Base-by-base conservation (phyloP, 2,329 filamentous ascomycete genomes). In the Paecilomyces sp. region DNA sequence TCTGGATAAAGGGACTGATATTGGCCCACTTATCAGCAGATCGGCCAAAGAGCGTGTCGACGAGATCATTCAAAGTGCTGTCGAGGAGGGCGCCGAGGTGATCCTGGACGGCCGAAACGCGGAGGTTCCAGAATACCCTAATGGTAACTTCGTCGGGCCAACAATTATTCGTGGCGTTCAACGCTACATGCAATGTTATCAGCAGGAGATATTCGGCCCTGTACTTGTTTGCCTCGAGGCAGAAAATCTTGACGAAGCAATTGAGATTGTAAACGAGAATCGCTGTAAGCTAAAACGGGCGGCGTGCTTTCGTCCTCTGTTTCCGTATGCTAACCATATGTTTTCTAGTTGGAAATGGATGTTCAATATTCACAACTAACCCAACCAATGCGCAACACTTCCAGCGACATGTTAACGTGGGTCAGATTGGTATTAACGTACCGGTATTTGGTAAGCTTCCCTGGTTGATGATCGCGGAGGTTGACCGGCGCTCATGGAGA, bases 111-210 rank as follows among this genome's bases (percentile, higher is more conserved):
- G 58, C 9, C 54, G 58, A 54, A 59, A 56, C 34, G 52, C 55
- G n/a, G 51, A 59, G 22, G 58, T 59, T 18, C 36, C 57, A 25
- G 55, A 47, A 47, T 60, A 58, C 13, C 53, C 47, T 18, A 34
- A 24, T 33, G 53, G 52, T 7, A 55, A 22, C 15, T 50, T 54
- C 8, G 73, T 88, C 65, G 85, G 84, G 15, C 84, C 85, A 56
- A 88, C 85, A 41, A 82, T 88, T 68, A 87, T 88, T 70, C 80
- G 85, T 60, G 84, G 86, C 70, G 85, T 88, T 55, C 85, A 85
- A 64, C 80, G 83, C 2, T 80, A 86, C 68, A 88, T 88, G 85
- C 81, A 77, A 67, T 88, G 85, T 80, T 88, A 88, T 78, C 81
- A 74, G 41, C 83, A 87, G 70, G 85, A 88, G 67, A 87, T 88